Conservation (phyloP, 78 protist genomes). For the Thecamonas trahens region DNA sequence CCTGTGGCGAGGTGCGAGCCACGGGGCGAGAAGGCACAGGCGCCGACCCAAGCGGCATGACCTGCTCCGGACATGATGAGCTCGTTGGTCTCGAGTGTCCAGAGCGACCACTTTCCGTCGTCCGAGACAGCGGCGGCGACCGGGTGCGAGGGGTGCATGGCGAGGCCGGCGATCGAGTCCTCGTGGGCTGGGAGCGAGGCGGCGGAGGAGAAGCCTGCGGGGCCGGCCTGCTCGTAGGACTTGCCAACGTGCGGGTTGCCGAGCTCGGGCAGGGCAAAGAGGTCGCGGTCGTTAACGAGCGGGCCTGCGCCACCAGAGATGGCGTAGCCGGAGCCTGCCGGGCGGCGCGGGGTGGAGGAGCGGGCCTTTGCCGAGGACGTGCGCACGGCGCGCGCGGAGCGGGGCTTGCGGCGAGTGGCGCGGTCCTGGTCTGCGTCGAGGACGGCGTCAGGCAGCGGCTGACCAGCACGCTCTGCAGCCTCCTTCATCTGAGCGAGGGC, state of each 20-base stretch:
- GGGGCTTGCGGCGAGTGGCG: too few species aligned
- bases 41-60: constrained; percentile 69
- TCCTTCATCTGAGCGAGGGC: too few species aligned
- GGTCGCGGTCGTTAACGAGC: background rate
- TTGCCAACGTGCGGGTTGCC: background rate
- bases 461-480: too few species aligned
- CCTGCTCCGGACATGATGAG: constrained; percentile 65
- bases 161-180: constrained; percentile 24
- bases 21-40: constrained; percentile 26
- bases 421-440: too few species aligned
- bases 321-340: background rate
- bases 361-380: background rate
- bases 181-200: too few species aligned
- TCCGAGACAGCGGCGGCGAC: constrained; percentile 68
- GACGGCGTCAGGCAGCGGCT: too few species aligned
- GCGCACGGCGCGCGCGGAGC: too few species aligned
- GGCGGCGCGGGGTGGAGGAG: background rate
- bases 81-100: constrained; percentile 58
- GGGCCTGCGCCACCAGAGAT: background rate
- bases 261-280: background rate
- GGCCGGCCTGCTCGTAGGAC: constrained; percentile 16
- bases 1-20: constrained; percentile 61
- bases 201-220: too few species aligned
- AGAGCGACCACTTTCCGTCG: constrained; percentile 74
- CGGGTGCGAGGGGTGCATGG: constrained; percentile 60